These are phyloP conservation scores for Salvia miltiorrhiza DNA, from an alignment of 257 asterid genomes.

Conservation along the genomic window DNA sequence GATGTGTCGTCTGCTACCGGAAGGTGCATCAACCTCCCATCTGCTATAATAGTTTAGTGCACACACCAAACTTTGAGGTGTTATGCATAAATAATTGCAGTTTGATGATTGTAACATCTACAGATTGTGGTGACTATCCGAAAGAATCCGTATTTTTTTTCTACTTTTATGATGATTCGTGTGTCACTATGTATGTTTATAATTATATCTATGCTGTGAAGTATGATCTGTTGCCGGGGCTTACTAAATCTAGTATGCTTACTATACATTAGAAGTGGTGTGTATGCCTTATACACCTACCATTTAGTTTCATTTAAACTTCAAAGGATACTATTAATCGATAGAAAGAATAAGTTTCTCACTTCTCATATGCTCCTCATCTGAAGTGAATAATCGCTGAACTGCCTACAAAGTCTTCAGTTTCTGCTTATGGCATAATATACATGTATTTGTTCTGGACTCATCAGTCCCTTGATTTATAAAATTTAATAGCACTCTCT, in stretches of 20 bases:
- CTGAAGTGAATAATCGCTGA: neutral
- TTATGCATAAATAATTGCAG: no score
- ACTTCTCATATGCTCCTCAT: neutral
- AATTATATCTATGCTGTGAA: neutral
- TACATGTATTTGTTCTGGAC: neutral
- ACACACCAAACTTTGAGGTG: neutral
- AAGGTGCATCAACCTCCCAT: neutral
- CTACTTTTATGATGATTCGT: no score
- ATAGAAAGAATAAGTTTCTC: neutral
- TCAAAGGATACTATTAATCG: neutral
- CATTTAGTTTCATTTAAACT: neutral
- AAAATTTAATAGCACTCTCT: neutral
- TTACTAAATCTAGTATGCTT: neutral
- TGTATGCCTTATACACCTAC: neutral
- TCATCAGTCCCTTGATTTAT: neutral
- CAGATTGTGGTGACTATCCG: no score
- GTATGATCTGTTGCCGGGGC: neutral
- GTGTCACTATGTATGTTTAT: neutral
- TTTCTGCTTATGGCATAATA: neutral
- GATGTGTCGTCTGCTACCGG: neutral
- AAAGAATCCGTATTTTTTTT: neutral
- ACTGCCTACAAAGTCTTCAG: neutral
- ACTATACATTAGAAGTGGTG: neutral
- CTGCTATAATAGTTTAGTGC: neutral
- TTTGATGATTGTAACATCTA: no score